Conservation (phyloP, 352 stramenopile species). For the Phytophthora citricola region DNA sequence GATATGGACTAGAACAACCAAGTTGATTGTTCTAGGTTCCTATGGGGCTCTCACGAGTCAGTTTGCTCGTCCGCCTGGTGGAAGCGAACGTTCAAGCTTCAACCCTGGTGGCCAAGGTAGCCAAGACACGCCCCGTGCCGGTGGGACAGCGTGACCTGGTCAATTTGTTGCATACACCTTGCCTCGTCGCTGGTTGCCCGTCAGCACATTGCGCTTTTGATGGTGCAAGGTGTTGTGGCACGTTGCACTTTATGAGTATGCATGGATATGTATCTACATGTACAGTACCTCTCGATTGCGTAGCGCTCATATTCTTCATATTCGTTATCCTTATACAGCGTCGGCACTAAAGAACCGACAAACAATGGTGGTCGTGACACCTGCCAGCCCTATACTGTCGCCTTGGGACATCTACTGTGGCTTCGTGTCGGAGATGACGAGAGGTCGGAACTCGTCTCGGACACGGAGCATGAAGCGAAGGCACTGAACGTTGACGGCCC, state of each 20-base stretch:
- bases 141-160: too few species aligned
- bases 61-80: too few species aligned
- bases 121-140: too few species aligned
- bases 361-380: neutral
- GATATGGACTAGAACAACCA: too few species aligned
- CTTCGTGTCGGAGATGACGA: constrained; percentile 20
- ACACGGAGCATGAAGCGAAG: constrained; percentile 33
- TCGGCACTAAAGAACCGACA: constrained; percentile 33
- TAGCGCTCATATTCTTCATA: constrained; percentile 13
- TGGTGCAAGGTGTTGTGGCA: neutral
- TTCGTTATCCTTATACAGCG: constrained; percentile 25
- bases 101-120: too few species aligned
- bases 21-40: too few species aligned
- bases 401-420: constrained; percentile 9
- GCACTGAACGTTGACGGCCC: constrained; percentile 19
- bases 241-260: too few species aligned
- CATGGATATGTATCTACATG: neutral
- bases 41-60: too few species aligned
- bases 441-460: constrained; percentile 33
- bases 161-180: too few species aligned
- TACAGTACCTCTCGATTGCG: neutral
- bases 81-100: too few species aligned
- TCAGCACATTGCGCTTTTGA: neutral
- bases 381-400: constrained; percentile 13
- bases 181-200: too few species aligned